A percentile compares a stretch with the other conserved stretches of the same genome.
These are phyloP conservation scores for Tuctoria greenei DNA, from an alignment of 176 grass and related monocot genomes.

Conservation along the genomic window DNA sequence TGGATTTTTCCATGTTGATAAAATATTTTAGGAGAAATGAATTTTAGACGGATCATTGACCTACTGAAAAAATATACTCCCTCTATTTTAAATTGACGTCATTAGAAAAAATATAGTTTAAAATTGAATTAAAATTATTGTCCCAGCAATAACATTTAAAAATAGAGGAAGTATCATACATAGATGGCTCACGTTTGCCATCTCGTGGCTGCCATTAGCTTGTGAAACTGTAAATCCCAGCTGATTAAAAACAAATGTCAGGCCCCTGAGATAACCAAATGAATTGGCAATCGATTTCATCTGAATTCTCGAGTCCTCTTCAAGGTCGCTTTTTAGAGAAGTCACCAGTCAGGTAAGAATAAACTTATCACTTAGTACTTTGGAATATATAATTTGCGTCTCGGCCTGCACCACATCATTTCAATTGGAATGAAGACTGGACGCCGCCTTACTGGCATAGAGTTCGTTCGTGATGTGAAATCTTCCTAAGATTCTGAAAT, in stretches of 20 bases:
- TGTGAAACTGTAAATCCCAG: not conserved
- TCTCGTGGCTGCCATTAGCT: not conserved
- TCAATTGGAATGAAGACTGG: not conserved
- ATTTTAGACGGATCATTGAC: not conserved
- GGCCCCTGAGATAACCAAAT: not conserved
- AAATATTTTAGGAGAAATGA: not conserved
- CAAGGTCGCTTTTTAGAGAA: not conserved
- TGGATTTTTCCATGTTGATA: not conserved
- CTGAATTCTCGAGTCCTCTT: not conserved
- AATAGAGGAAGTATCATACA: no score
- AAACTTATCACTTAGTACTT: conserved; percentile 34
- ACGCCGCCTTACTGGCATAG: not conserved
- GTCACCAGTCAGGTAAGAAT: conserved; percentile 28
- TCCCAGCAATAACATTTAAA: no score
- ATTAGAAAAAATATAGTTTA: no score
- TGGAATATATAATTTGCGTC: conserved; percentile 50
- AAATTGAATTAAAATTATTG: no score
- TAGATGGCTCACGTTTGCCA: not conserved
- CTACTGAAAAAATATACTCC: no score
- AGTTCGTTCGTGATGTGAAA: conserved; percentile 14
- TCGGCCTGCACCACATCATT: not conserved
- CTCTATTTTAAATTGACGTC: no score
- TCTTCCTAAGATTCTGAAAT: conserved; percentile 7
- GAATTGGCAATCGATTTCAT: not conserved
- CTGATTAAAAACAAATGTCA: not conserved